Conservation (phyloP, 1,139 yeast species). For the Schwanniomyces etchellsii region DNA sequence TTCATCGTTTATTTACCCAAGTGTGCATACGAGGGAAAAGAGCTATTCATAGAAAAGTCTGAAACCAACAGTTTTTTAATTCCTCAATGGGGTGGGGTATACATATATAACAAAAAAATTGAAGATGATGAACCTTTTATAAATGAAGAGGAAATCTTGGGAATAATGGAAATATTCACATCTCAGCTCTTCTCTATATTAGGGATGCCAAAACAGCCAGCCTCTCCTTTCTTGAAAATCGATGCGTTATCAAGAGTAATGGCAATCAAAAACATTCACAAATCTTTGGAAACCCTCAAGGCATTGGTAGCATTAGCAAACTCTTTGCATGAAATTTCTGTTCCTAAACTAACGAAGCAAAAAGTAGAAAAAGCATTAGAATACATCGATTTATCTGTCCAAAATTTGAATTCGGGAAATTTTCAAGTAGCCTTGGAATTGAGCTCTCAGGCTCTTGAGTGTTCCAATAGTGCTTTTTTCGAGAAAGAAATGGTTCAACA, state of each 20-base stretch:
- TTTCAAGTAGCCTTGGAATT: slow-evolving; percentile 45
- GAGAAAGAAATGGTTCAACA: slow-evolving; percentile 95
- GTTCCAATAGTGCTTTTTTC: slow-evolving; percentile 77
- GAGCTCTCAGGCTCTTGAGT: slow-evolving; percentile 51
- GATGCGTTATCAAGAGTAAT: slow-evolving; percentile 62
- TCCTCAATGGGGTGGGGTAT: slow-evolving; percentile 88
- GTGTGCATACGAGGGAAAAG: slow-evolving; percentile 34
- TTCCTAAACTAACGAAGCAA: slow-evolving; percentile 59
- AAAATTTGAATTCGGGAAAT: slow-evolving; percentile 17
- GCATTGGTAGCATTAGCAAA: slow-evolving; percentile 66
- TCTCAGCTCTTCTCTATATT: slow-evolving; percentile 68
- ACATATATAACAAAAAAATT: slow-evolving; percentile 41
- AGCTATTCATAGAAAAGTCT: slow-evolving; percentile 41
- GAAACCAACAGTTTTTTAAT: slow-evolving; percentile 64
- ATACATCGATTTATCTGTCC: slow-evolving; percentile 28
- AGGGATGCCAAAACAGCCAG: slow-evolving; percentile 55
- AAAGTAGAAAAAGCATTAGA: slow-evolving; percentile 40
- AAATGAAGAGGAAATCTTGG: slow-evolving; percentile 43
- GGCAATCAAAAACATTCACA: slow-evolving; percentile 47
- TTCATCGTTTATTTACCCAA: slow-evolving; percentile 62
- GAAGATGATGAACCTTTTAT: slow-evolving; percentile 20
- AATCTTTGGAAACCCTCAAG: slow-evolving; percentile 52
- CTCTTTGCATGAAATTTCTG: slow-evolving; percentile 71
- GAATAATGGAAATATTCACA: slow-evolving; percentile 64
- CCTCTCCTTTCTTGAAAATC: slow-evolving; percentile 55